Evolutionary conservation across 2,329 filamentous ascomycete species (phyloP), one percentile per base, ranked within the genome.

Genomic region (Laburnicola sp.): DNA sequence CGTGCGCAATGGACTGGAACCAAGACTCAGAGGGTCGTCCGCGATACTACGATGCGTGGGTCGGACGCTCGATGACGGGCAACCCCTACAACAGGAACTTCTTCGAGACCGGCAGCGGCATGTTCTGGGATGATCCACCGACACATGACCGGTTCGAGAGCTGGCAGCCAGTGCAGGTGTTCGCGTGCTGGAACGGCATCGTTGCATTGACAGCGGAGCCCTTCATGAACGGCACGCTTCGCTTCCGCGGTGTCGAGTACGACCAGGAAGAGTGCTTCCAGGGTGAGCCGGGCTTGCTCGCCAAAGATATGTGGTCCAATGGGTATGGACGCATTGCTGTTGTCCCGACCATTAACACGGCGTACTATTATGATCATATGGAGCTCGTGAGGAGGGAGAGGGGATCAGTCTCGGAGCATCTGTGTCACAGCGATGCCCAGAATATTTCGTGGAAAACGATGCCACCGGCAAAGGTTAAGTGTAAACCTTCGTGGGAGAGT

Each of bases 141-240:
- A 65, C 76, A 2, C 67, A 58, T 6, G 39, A 51, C 2, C 67
- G 75, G 2, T 76, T 75, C 46, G 39, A 54, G 0, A 53, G 53
- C 0, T 64, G 71, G 23, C 65, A 69, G n/a, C 81, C 83, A 0
- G 80, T 85, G 52, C 83, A 85, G 62, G 82, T 84, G 0, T 85
- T 82, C 51, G 65, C 81, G 0, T 86, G 83, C 64, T 85, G 83
- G 82, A 84, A 85, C 51, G 83, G 83, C 2, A 80, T 78, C 0
- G 74, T 74, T 0, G 76, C 75, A 0, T 77, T 85, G 45, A 70
- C 69, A 0, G 81, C 80, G 0, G 66, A 69, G 35, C 79, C 81
- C 0, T 62, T 85, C 6, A 50, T 82, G 3, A 67, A 75, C 10
- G 59, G 69, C 0, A 70, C 69, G 7, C 63, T 84, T 2, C 54